phyloP scores from a whole-genome alignment of 2,329 filamentous ascomycete species.

The Monosporascus sp. region DNA sequence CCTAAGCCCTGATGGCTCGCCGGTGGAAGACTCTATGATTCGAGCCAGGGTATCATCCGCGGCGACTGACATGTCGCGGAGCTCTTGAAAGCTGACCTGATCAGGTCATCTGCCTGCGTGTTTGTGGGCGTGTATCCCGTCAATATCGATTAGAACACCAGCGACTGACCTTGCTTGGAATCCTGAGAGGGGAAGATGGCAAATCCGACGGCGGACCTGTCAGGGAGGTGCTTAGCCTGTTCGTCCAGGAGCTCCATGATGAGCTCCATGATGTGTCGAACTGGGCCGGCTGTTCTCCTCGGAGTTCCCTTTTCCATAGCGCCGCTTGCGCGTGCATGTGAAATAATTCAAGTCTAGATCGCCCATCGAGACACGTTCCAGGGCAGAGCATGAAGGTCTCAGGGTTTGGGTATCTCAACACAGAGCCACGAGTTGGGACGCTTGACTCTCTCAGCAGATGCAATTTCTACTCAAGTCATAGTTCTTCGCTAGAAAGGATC shows the following conservation, averaged over 20 bases:
- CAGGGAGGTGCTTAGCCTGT: conserved; percentile 33
- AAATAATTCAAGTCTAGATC: conserved; percentile 44
- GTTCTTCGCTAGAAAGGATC: too few species aligned
- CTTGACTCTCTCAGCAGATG: too few species aligned
- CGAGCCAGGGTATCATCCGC: conserved; percentile 25
- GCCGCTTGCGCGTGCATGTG: conserved; percentile 51
- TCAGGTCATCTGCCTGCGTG: conserved; percentile 3
- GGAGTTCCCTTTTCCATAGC: conserved; percentile 20
- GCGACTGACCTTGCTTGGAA: conserved; percentile 3
- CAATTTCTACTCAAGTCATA: too few species aligned
- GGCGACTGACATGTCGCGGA: conserved; percentile 24
- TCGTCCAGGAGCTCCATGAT: conserved; percentile 45
- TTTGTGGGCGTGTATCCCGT: not conserved
- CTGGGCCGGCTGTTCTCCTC: conserved; percentile 18
- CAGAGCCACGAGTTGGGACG: not conserved
- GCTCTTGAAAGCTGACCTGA: conserved; percentile 23
- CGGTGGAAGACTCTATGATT: not conserved
- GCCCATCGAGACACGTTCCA: conserved; percentile 2
- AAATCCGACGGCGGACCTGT: conserved; percentile 45
- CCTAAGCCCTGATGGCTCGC: conserved; percentile 13
- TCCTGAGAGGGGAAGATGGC: conserved; percentile 21
- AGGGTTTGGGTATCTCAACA: not conserved
- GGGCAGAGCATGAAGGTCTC: not conserved
- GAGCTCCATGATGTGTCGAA: conserved; percentile 44
- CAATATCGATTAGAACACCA: not conserved